Percentiles rank a stretch among this genome's conserved stretches.
Evolutionary conservation across 257 asterid genomes (phyloP).

Genomic region (Parsonsia alboflavescens): DNA sequence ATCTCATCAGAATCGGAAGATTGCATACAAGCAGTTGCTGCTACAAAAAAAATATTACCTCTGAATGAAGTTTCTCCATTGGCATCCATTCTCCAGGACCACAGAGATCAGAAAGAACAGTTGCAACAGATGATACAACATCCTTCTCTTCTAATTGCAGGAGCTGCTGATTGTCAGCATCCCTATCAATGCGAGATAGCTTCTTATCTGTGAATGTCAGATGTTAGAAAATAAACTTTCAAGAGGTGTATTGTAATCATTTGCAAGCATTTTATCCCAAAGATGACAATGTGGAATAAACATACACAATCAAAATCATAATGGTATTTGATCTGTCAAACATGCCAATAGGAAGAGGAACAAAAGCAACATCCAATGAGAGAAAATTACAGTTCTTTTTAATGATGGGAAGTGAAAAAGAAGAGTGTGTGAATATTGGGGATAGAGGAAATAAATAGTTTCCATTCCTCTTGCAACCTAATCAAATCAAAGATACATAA

Average conservation of each 20-base stretch:
- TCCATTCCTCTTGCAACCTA: neutral
- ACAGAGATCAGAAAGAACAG: slow-evolving; percentile 78
- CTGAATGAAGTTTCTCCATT: slow-evolving; percentile 83
- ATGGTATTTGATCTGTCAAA: neutral
- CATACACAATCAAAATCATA: neutral
- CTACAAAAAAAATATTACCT: slow-evolving; percentile 35
- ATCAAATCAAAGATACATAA: neutral
- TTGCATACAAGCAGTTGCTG: neutral
- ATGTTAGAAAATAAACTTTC: slow-evolving; percentile 2
- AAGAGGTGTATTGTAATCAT: neutral
- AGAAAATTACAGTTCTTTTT: neutral
- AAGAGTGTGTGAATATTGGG: neutral
- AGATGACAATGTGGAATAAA: neutral
- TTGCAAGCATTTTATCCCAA: neutral
- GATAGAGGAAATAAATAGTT: neutral
- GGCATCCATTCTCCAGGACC: slow-evolving; percentile 99
- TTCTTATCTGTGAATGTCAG: slow-evolving; percentile 50
- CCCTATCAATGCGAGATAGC: slow-evolving; percentile 61
- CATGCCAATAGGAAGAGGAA: neutral
- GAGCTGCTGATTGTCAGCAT: slow-evolving; percentile 79
- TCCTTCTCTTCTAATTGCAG: slow-evolving; percentile 83
- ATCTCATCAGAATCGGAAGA: neutral
- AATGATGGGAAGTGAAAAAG: neutral
- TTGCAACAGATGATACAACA: slow-evolving; percentile 90
- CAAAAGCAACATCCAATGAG: neutral